Conservation (phyloP, 2,329 filamentous ascomycete species). For the Nothophaeocryptopus gaeumannii region DNA sequence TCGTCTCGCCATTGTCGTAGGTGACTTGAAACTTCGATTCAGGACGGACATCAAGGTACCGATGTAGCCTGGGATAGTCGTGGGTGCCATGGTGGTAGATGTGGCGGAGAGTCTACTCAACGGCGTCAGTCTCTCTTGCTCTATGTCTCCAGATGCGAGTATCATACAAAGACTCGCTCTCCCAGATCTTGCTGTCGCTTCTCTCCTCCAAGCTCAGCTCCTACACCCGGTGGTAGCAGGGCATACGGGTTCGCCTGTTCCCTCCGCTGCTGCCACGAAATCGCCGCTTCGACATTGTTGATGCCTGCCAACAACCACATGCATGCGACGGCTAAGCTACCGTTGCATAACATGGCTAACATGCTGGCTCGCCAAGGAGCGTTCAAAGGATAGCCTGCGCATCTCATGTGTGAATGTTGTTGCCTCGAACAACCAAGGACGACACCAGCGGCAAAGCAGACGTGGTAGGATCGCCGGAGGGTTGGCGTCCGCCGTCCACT, state of each 20-base stretch:
- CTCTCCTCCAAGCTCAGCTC: background rate
- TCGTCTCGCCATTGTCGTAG: slow-evolving; percentile 28
- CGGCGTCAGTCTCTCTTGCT: background rate
- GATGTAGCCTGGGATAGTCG: slow-evolving; percentile 72
- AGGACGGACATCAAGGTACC: slow-evolving; percentile 67
- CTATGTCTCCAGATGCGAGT: background rate
- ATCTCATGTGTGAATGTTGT: slow-evolving; percentile 4
- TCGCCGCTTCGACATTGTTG: slow-evolving; percentile 12
- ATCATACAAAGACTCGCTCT: slow-evolving; percentile 12
- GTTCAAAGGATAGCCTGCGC: too few species aligned
- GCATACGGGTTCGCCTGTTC: slow-evolving; percentile 1
- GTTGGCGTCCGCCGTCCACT: too few species aligned
- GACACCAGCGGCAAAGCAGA: background rate
- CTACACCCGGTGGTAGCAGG: slow-evolving; percentile 9
- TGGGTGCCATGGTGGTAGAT: slow-evolving; percentile 90
- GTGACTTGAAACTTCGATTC: slow-evolving; percentile 44
- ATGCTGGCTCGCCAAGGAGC: background rate
- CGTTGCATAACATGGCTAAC: slow-evolving; percentile 21
- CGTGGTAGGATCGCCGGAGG: too few species aligned
- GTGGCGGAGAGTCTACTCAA: slow-evolving; percentile 66
- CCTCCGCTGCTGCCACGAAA: slow-evolving; percentile 7
- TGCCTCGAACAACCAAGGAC: slow-evolving; percentile 10
- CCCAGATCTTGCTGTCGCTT: slow-evolving; percentile 1
- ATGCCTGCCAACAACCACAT: slow-evolving; percentile 14
- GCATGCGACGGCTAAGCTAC: slow-evolving; percentile 23